Evolutionary conservation across 306 rosid genomes (phyloP).

Genomic region (Sphenostylis stenocarpa): DNA sequence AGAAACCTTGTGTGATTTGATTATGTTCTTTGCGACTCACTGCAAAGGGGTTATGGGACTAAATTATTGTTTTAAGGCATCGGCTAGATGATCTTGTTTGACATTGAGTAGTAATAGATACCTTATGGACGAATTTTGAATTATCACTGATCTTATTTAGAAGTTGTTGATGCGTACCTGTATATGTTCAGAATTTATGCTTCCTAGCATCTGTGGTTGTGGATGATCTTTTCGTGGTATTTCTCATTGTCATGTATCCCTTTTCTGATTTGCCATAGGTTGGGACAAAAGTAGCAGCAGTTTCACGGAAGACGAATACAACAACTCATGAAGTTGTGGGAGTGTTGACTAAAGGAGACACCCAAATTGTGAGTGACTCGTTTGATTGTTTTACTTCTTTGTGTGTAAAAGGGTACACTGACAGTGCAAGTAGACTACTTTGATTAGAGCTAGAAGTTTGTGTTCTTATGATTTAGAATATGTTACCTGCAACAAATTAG

Average conservation of each 20-base stretch:
- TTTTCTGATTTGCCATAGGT: slow-evolving; percentile 51
- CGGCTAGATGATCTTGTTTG: neutral
- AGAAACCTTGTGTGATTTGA: neutral
- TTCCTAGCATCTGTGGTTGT: neutral
- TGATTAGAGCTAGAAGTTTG: neutral
- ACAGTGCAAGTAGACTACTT: neutral
- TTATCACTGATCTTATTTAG: neutral
- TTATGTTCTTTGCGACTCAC: neutral
- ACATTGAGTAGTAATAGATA: neutral
- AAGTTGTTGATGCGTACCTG: neutral
- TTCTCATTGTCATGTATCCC: neutral
- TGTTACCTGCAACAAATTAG: neutral
- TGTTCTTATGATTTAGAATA: neutral
- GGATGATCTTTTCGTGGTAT: neutral
- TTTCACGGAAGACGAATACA: slow-evolving; percentile 93
- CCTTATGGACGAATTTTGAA: neutral
- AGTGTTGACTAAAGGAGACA: slow-evolving; percentile 80
- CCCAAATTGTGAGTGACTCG: slow-evolving; percentile 75
- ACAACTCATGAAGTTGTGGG: slow-evolving; percentile 96
- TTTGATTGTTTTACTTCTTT: slow-evolving; percentile 4
- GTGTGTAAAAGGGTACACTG: neutral
- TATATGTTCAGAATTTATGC: slow-evolving; percentile 8
- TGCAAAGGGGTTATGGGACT: neutral
- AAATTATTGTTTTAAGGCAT: neutral
- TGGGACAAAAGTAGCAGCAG: slow-evolving; percentile 97